phyloP scores from a whole-genome alignment of 495 filamentous ascomycete species.

The Aspergillus hancockii region DNA sequence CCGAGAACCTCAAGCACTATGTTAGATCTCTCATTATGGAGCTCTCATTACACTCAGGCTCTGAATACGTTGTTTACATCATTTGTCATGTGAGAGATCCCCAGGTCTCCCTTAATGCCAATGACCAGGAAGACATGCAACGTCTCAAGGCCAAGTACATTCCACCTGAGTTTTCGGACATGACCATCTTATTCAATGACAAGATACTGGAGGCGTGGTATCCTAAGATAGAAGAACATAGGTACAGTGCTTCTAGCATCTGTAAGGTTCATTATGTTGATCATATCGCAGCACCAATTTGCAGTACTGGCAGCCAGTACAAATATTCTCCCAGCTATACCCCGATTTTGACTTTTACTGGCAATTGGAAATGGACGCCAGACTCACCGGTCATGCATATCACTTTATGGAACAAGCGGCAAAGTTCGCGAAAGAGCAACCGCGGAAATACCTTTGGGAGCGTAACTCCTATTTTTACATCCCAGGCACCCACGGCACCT shows the following conservation, averaged over 20 bases:
- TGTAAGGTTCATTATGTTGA: no score
- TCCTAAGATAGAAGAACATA: constrained; percentile 41
- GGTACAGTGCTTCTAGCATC: constrained; percentile 3
- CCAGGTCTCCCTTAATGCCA: constrained; percentile 52
- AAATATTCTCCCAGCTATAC: constrained; percentile 60
- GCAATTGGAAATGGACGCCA: constrained; percentile 73
- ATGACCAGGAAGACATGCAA: constrained; percentile 45
- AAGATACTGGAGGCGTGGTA: constrained; percentile 58
- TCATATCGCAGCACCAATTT: constrained; percentile 13
- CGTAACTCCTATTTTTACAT: constrained; percentile 71
- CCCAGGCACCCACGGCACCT: constrained; percentile 59
- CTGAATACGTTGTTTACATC: constrained; percentile 73
- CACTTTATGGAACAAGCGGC: constrained; percentile 61
- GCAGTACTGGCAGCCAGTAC: constrained; percentile 26
- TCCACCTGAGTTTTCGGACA: constrained; percentile 64
- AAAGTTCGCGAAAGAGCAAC: constrained; percentile 61
- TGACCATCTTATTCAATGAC: constrained; percentile 67
- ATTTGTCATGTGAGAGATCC: constrained; percentile 68
- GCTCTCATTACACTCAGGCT: constrained; percentile 68
- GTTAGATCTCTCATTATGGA: constrained; percentile 74
- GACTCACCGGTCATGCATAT: constrained; percentile 68
- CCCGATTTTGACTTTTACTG: constrained; percentile 72
- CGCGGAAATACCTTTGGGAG: constrained; percentile 70
- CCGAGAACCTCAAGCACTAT: constrained; percentile 63
- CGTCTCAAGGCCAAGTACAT: constrained; percentile 52